phyloP scores from a whole-genome alignment of 441 rosid genomes.

The Breynia disticha region DNA sequence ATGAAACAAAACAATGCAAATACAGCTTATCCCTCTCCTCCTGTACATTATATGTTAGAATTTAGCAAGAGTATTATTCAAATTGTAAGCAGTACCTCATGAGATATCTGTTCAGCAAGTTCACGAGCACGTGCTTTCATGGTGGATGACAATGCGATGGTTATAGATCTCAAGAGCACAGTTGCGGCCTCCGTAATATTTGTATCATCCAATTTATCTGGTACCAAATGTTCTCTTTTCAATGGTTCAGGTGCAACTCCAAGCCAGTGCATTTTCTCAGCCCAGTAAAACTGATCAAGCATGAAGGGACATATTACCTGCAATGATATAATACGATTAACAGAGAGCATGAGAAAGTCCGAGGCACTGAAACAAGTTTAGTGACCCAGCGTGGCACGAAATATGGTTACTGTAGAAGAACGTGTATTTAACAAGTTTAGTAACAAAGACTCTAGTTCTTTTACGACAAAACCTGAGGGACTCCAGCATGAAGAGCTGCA shows the following conservation, averaged over 20 bases:
- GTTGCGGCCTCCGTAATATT: constrained; percentile 39
- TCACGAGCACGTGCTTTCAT: constrained; percentile 42
- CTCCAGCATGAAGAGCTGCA: constrained; percentile 73
- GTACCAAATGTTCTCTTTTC: constrained; percentile 43
- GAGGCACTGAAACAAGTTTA: background rate
- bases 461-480: constrained; percentile 68
- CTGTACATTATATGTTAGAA: background rate
- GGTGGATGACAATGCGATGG: constrained; percentile 42
- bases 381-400: background rate
- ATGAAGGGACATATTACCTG: constrained; percentile 87
- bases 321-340: constrained; percentile 10
- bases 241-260: constrained; percentile 85
- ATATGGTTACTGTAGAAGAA: no score
- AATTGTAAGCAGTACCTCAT: constrained; percentile 40
- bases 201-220: constrained; percentile 30
- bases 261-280: constrained; percentile 87
- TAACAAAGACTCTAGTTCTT: constrained; percentile 3
- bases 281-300: constrained; percentile 95
- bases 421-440: background rate
- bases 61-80: background rate
- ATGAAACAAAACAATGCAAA: background rate
- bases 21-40: no score
- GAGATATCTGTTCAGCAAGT: constrained; percentile 44
- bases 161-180: constrained; percentile 43
- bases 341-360: background rate